These are phyloP conservation scores for Pichia sp. DNA, from an alignment of 1,139 yeast species.

Conservation along the genomic window DNA sequence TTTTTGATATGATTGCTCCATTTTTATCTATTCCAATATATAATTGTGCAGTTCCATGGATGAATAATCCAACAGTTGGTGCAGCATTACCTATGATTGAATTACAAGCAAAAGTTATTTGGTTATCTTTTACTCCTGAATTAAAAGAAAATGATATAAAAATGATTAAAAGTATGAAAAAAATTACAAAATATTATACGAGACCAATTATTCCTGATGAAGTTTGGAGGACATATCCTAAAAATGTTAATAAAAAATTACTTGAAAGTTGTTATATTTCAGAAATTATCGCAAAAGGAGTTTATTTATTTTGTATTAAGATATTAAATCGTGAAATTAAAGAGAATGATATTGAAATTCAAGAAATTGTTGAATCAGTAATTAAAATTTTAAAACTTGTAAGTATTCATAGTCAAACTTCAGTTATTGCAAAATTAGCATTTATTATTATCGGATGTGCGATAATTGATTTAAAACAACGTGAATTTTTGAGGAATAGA, in stretches of 20 bases:
- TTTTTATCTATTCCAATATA: constrained; percentile 22
- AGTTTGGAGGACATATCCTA: constrained; percentile 19
- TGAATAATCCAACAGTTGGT: constrained; percentile 32
- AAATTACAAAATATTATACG: constrained; percentile 20
- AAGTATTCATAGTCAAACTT: constrained; percentile 19
- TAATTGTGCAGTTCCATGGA: constrained; percentile 29
- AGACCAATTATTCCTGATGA: constrained; percentile 23
- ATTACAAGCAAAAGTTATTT: constrained; percentile 28
- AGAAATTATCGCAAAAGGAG: constrained; percentile 21
- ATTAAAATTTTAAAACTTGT: constrained; percentile 16
- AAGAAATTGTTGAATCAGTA: constrained; percentile 13
- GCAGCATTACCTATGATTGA: constrained; percentile 28
- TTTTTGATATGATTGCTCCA: constrained; percentile 23
- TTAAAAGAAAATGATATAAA: constrained; percentile 11
- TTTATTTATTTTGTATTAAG: constrained; percentile 20
- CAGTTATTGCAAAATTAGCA: constrained; percentile 23
- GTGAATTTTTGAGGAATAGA: constrained; percentile 19
- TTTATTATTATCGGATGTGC: constrained; percentile 23
- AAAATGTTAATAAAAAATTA: constrained; percentile 19
- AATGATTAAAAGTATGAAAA: constrained; percentile 16
- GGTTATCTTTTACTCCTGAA: constrained; percentile 24
- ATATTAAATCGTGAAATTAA: constrained; percentile 15
- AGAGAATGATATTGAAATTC: constrained; percentile 14
- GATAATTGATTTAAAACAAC: constrained; percentile 11
- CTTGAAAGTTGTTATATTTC: constrained; percentile 25